These are phyloP conservation scores for Chenopodium berlandieri DNA, from an alignment of 148 eudicot species.

Conservation along the genomic window DNA sequence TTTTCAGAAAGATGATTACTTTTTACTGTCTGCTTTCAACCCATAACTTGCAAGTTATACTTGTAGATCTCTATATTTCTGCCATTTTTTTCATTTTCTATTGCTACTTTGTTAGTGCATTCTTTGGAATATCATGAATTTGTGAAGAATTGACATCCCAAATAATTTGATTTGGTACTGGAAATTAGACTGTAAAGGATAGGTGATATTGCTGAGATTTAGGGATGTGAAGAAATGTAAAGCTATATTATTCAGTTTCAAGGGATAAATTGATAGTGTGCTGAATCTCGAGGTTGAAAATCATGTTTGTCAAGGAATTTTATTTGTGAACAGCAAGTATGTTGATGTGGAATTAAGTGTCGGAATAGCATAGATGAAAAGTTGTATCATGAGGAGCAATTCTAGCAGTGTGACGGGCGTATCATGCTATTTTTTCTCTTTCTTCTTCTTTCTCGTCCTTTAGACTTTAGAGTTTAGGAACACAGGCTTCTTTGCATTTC, in stretches of 20 bases:
- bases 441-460: neutral
- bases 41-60: too few species aligned
- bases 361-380: neutral
- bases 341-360: neutral
- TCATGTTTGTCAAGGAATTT: constrained; percentile 2
- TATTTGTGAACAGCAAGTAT: neutral
- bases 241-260: neutral
- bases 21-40: too few species aligned
- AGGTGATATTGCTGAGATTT: neutral
- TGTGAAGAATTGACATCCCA: neutral
- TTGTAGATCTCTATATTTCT: too few species aligned
- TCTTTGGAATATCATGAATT: too few species aligned
- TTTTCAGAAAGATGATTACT: too few species aligned
- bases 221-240: neutral
- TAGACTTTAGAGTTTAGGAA: too few species aligned
- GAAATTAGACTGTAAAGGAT: neutral
- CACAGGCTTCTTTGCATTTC: too few species aligned
- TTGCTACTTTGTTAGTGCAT: too few species aligned
- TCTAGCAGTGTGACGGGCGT: neutral
- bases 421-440: neutral
- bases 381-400: too few species aligned
- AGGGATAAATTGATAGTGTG: neutral
- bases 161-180: neutral
- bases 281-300: neutral
- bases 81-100: too few species aligned